phyloP scores from a whole-genome alignment of 768 basidiomycete species.

The Tulasnella sp. region DNA sequence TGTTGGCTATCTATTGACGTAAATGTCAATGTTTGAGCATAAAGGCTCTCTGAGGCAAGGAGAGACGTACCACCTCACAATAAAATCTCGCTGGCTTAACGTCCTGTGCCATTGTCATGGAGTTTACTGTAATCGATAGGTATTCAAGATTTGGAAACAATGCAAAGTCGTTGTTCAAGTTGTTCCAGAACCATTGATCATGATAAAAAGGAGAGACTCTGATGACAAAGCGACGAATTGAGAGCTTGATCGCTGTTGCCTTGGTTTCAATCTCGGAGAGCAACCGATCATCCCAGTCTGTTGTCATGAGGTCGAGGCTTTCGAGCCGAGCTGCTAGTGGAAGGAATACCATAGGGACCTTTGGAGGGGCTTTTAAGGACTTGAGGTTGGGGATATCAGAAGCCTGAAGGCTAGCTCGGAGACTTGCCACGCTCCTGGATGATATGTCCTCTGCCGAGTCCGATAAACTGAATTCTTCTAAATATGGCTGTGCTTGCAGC shows the following conservation, averaged over 20 bases:
- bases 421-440: not conserved
- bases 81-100: not conserved
- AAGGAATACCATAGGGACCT: not conserved
- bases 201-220: not conserved
- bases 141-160: not conserved
- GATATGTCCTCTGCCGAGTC: not conserved
- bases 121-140: not conserved
- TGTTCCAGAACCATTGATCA: not conserved
- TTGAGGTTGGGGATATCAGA: not conserved
- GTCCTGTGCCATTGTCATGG: not conserved
- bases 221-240: not conserved
- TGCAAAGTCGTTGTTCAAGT: not conserved
- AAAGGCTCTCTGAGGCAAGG: not conserved
- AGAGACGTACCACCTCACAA: not conserved
- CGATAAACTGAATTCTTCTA: not conserved
- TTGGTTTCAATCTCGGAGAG: not conserved
- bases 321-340: not conserved
- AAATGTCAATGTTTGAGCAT: not conserved
- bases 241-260: not conserved
- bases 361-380: not conserved
- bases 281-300: not conserved
- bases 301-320: not conserved
- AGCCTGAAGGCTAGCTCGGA: not conserved
- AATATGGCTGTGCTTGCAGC: not conserved
- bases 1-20: not conserved